Base-by-base conservation (phyloP, 192 early-diverging fungal genomes). In the Linnemannia elongata region DNA sequence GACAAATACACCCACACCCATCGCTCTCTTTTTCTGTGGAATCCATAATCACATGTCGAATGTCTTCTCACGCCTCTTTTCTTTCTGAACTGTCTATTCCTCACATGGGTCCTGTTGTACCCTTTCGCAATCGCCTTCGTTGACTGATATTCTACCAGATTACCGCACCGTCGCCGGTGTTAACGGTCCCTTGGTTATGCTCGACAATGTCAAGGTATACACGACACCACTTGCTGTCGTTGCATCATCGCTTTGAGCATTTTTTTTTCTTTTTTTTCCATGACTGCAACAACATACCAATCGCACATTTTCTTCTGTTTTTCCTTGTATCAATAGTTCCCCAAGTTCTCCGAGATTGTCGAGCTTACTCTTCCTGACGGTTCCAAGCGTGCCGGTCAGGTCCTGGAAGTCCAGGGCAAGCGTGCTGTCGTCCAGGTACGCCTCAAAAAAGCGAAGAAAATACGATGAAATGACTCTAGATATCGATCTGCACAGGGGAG, bases 101-200 rank as follows among this genome's bases (percentile, higher is more conserved):
- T 71, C 38, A 22, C 69, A 9, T 42, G 36, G 38, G 7, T 42
- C 39, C 13, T 6, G 6, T 72, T 22, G 41, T 69, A 33, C n/a
- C 22, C 33, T 36, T 69, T 27, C 70, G 1, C 70, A 44, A 7
- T 49, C n/a, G n/a, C 18, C 60, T 38, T 60, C 74, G 57, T 10
- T 70, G 66, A 47, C 52, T 54, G 42, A 52, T 39, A 24, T 35
- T 70, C 63, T 42, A 30, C 60, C 83, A 98, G 98, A 99, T 89
- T 99, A 99, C 90, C 92, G 97, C 66, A 99, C 98, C 36, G 97
- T 99, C 49, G 91, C 97, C 20, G 97, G 98, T 87, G 97, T 99
- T 39, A 99, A 99, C 90, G 98, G 98, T 42, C 98, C 98, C 55
- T 91, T 99, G 74, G 98, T 99, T 45, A 98, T 99, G 91, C 92